Percentiles rank a stretch among this genome's conserved stretches.
These are phyloP conservation scores for Blakeslea trispora DNA, from an alignment of 371 early-diverging fungal genomes.

Conservation along the genomic window DNA sequence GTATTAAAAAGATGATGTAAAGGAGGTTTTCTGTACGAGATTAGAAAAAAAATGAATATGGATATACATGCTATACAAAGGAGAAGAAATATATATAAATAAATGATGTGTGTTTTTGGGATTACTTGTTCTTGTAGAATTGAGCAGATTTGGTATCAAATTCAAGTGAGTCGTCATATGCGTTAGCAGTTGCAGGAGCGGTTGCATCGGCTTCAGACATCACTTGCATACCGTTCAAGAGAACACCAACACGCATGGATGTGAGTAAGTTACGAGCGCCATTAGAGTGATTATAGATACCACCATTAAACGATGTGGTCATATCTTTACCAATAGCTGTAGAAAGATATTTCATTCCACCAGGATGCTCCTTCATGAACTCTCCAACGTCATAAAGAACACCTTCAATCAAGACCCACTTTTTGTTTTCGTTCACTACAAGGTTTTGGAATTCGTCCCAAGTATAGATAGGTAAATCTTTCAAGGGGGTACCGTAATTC, in stretches of 20 bases:
- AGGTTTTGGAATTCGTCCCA: conserved; percentile 74
- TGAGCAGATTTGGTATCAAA: conserved; percentile 24
- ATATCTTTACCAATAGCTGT: conserved; percentile 83
- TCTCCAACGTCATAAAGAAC: conserved; percentile 87
- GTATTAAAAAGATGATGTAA: no score
- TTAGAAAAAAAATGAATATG: not conserved
- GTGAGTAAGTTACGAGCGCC: conserved; percentile 81
- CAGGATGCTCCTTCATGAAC: conserved; percentile 92
- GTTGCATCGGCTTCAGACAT: conserved; percentile 37
- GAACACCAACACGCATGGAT: conserved; percentile 72
- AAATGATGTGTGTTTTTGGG: not conserved
- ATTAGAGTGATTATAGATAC: conserved; percentile 83
- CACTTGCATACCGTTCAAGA: conserved; percentile 58
- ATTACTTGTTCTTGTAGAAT: conserved; percentile 28
- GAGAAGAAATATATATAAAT: not conserved
- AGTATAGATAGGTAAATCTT: conserved; percentile 73
- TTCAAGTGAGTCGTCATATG: conserved; percentile 30
- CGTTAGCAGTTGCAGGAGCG: conserved; percentile 8
- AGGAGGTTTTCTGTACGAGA: no score
- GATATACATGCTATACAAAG: not conserved
- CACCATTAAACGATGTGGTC: conserved; percentile 87
- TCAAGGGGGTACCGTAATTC: conserved; percentile 74
- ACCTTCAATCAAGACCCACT: conserved; percentile 87
- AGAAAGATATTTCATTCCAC: conserved; percentile 80
- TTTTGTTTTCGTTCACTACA: conserved; percentile 62